Evolutionary conservation across 2,329 filamentous ascomycete genomes (phyloP), one percentile per base, ranked within the genome.

Genomic region (Cercospora sesami): DNA sequence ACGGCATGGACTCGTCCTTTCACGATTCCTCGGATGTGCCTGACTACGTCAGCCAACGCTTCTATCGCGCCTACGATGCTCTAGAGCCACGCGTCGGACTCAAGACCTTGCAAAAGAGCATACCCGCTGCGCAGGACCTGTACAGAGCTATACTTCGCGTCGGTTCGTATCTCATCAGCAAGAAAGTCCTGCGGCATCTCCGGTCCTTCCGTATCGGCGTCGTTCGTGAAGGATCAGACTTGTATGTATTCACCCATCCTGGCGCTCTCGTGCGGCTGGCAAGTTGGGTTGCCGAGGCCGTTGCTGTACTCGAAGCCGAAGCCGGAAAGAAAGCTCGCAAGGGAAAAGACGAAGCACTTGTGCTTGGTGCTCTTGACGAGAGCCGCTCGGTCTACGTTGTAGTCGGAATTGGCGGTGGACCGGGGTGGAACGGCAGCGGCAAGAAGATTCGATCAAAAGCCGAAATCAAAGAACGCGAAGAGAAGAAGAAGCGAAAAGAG

Each of bases 191-290:
- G 77, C 91, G 93, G 42, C 93, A 97, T 78, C 84, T 99, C 16
- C 89, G 93, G 59, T 91, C 94, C 0, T 99, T 98, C 79, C 91
- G 95, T 60, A 93, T 99, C 86, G 96, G 92, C 36, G 91, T 98
- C 4, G 93, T 99, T 74, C 97, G 96, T 78, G 95, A 98, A 76
- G 93, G 94, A 0, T 93, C 94, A 0, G 95, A 98, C 74, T 91
- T 96, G 0, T 82, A 87, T n/a, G 86, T 98, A 10, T 99, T 99
- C 80, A 93, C 90, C 0, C 94, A 98, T 76, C 94, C 95, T 0
- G 92, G 94, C 5, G 95, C 95, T 1, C 83, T 99, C 26, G 96
- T 94, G 2, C 97, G 98, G 79, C 86, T 99, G 14, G 94, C 94
- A 0, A 85, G 97, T 3, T 99, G 95, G 95, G 87, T 99, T 51